Base-by-base conservation (phyloP, 176 grass and related monocot species). In the Aegilops speltoides region DNA sequence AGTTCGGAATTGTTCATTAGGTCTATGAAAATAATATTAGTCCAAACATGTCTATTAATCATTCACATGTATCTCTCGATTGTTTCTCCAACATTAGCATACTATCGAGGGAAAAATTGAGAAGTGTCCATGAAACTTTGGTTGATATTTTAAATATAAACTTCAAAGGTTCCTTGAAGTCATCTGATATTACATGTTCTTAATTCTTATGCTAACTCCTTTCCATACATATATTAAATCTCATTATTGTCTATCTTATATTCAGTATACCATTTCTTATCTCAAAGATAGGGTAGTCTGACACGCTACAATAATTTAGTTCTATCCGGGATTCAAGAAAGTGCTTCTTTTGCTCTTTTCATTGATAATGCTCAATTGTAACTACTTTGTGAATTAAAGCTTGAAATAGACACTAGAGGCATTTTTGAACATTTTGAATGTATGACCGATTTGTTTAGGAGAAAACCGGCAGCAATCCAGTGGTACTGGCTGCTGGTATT, bases 1-100 rank as follows among this genome's bases (percentile, higher is more conserved):
- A 43, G 25, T 83, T 9, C 25, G 73, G 29, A 67, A 26, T 56
- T 82, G 54, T 13, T 43, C 23, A 73, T 54, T 64, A 16, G 54
- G 40, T 38, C 29, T 74, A 64, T 77, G 3, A n/a, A 76, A 82
- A 25, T 60, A 38, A 70, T 45, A 41, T 59, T 31, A 33, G 13
- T 54, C 59, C 23, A 61, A 26, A 78, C 33, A 59, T 82, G 19
- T 69, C n/a, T 36, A 63, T 48, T 73, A 54, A 16, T 23, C 15
- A 28, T 74, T 57, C 25, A 64, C 52, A 40, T 56, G n/a, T 86
- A 59, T 79, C 57, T 68, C 12, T 15, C n/a, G 75, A 56, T 85
- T 17, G 46, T 48, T 56, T 68, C 17, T 78, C 9, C 8, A 48
- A 36, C 36, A 37, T 77, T 69, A 79, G 10, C 5, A 56, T 57